Evolutionary conservation across 495 filamentous ascomycete species (phyloP).

Genomic region (Talaromyces nanjingensis): DNA sequence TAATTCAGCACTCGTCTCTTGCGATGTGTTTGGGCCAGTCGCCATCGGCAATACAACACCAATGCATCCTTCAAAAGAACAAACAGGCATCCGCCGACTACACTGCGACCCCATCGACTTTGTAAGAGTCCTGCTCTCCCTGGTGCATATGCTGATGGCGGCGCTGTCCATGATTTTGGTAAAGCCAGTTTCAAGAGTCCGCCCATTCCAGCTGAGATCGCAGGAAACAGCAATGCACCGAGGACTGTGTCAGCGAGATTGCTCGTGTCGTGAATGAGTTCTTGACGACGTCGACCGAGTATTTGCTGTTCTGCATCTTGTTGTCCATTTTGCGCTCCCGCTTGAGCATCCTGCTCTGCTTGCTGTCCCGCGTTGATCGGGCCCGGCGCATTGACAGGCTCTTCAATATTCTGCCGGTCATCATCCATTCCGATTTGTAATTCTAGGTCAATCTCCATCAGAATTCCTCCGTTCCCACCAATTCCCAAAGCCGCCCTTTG

Average conservation of each 20-base stretch:
- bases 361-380: conserved; percentile 17
- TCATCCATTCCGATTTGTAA: conserved; percentile 35
- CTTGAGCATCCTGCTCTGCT: conserved; percentile 17
- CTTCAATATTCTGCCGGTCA: conserved; percentile 24
- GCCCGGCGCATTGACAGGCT: conserved; percentile 16
- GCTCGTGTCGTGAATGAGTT: conserved; percentile 44
- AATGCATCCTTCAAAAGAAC: conserved; percentile 71
- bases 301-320: conserved; percentile 19
- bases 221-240: conserved; percentile 57
- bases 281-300: conserved; percentile 33
- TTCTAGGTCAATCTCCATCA: conserved; percentile 41
- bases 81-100: conserved; percentile 74
- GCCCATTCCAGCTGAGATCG: conserved; percentile 58
- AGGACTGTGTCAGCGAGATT: conserved; percentile 49
- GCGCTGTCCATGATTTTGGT: conserved; percentile 56
- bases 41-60: conserved; percentile 67
- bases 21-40: conserved; percentile 59
- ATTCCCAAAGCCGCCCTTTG: conserved; percentile 36
- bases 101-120: conserved; percentile 67
- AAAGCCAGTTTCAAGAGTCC: conserved; percentile 56
- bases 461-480: conserved; percentile 29
- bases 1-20: conserved; percentile 63
- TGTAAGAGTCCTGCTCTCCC: conserved; percentile 58
- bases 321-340: conserved; percentile 12
- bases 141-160: conserved; percentile 30